Percentiles rank a stretch among this genome's conserved stretches.
phyloP scores from a whole-genome alignment of 805 yeast species.

The Spathaspora hagerdaliae region DNA sequence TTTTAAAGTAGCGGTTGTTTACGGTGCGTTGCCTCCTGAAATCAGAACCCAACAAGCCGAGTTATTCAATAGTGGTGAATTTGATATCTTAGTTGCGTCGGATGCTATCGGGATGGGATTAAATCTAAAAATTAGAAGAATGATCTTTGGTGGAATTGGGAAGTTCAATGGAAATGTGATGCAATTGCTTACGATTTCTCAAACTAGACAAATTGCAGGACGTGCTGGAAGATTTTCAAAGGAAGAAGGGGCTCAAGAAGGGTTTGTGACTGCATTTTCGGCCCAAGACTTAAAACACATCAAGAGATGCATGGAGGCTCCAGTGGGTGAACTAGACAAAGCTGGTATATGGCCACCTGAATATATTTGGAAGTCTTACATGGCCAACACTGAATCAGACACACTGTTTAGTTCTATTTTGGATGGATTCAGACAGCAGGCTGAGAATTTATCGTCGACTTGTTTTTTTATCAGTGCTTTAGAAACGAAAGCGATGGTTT shows the following conservation, averaged over 20 bases:
- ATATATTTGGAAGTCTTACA: slow-evolving; percentile 61
- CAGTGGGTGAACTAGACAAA: slow-evolving; percentile 47
- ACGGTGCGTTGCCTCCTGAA: slow-evolving; percentile 96
- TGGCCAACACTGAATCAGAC: slow-evolving; percentile 54
- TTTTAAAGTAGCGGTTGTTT: slow-evolving; percentile 78
- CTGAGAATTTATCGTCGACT: slow-evolving; percentile 14
- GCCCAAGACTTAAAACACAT: slow-evolving; percentile 43
- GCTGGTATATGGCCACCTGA: slow-evolving; percentile 84
- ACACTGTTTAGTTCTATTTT: slow-evolving; percentile 46
- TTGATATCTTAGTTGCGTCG: slow-evolving; percentile 85
- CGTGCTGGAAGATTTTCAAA: slow-evolving; percentile 80
- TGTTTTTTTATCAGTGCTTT: slow-evolving; percentile 36
- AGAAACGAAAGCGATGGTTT: slow-evolving; percentile 27
- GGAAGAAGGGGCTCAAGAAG: slow-evolving; percentile 34
- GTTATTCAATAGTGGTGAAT: slow-evolving; percentile 72
- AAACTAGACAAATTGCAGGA: slow-evolving; percentile 90
- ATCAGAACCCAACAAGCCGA: slow-evolving; percentile 81
- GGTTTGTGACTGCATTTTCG: slow-evolving; percentile 52
- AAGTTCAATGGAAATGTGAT: slow-evolving; percentile 68
- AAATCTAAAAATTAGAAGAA: slow-evolving; percentile 76
- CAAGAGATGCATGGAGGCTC: slow-evolving; percentile 43
- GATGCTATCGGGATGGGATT: slow-evolving; percentile 99
- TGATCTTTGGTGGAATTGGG: slow-evolving; percentile 62
- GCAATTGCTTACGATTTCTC: slow-evolving; percentile 52
- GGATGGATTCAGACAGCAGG: slow-evolving; percentile 43